phyloP scores from a whole-genome alignment of 768 basidiomycete genomes.

The Collybia nuda region DNA sequence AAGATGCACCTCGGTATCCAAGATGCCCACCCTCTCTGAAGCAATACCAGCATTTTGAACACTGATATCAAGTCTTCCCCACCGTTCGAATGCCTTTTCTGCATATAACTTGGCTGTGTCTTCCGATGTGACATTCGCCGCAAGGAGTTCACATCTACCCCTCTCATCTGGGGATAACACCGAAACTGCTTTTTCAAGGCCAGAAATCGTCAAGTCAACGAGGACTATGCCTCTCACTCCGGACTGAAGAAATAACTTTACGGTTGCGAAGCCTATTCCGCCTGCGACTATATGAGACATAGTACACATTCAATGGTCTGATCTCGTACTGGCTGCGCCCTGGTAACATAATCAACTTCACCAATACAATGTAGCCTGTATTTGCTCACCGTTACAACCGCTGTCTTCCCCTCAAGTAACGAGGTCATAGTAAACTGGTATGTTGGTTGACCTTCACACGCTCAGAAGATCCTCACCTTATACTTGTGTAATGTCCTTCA shows the following conservation, averaged over 20 bases:
- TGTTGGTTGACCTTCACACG: too few species aligned
- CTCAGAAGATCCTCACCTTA: too few species aligned
- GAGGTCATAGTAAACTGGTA: too few species aligned
- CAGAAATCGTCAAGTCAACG: neutral
- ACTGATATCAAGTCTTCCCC: conserved; percentile 12
- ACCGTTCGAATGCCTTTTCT: conserved; percentile 2
- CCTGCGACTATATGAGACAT: neutral
- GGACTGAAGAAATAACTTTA: neutral
- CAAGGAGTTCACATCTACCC: neutral
- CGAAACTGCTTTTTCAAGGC: conserved; percentile 1
- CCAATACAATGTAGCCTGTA: too few species aligned
- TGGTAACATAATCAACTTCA: too few species aligned
- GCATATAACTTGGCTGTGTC: conserved; percentile 1
- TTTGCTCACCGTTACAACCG: too few species aligned
- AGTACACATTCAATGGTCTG: too few species aligned
- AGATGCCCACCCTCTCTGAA: neutral
- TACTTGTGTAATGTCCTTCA: too few species aligned
- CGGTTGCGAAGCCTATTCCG: conserved; percentile 5
- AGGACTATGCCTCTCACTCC: conserved; percentile 4
- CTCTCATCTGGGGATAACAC: neutral
- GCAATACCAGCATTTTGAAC: conserved; percentile 8
- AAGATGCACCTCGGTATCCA: conserved; percentile 4
- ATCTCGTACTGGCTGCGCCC: too few species aligned
- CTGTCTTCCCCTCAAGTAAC: too few species aligned
- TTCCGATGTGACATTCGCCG: conserved; percentile 5